Base-by-base conservation (phyloP, 2,329 filamentous ascomycete genomes). In the Monascus ruber region DNA sequence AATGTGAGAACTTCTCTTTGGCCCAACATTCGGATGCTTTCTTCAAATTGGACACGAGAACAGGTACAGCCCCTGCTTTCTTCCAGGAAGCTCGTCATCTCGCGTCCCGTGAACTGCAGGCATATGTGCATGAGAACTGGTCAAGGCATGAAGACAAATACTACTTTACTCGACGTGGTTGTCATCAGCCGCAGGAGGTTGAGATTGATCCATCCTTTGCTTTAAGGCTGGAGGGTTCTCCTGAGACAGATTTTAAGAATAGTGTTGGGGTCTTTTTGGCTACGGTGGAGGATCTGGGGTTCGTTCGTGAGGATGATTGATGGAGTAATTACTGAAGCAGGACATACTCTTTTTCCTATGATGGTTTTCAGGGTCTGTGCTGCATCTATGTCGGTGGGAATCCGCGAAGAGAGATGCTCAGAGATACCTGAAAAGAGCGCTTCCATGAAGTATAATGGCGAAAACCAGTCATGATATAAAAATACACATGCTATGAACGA, bases 101-200 rank as follows among this genome's bases (percentile, higher is more conserved):
- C 31, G 58, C 63, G 3, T 54, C 55, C 2, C 62, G 62, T 28
- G 67, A 71, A 25, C 49, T 77, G 3, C 51, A 61, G 29, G 52
- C 64, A 1, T 64, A 64, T 32, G 47, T 76, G 11, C 54, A 51
- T 24, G 56, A 56, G 1, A 68, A 65, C 28, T 77, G 73, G 73
- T 63, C 64, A 24, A 46, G 51, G 5, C 59, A 63, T 37, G 57
- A 63, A 26, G 62, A 57, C 1, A 61, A 54, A 37, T 68, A 74
- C 44, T 73, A 64, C 48, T 65, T 76, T 27, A 59, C 51, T 28
- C 53, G 57, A 2, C 62, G 63, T 24, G 58, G 65, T 10, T 66
- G 66, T 1, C 62, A 63, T 32, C 58, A 58, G 7, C 63, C 60
- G 10, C 67, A 64, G 43, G 67, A 71, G 43, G 58, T 76, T 1